A percentile compares a stretch with the other conserved stretches of the same genome.
Evolutionary conservation across 202 grass and related monocot genomes (phyloP).

Genomic region (Eragrostis tef): DNA sequence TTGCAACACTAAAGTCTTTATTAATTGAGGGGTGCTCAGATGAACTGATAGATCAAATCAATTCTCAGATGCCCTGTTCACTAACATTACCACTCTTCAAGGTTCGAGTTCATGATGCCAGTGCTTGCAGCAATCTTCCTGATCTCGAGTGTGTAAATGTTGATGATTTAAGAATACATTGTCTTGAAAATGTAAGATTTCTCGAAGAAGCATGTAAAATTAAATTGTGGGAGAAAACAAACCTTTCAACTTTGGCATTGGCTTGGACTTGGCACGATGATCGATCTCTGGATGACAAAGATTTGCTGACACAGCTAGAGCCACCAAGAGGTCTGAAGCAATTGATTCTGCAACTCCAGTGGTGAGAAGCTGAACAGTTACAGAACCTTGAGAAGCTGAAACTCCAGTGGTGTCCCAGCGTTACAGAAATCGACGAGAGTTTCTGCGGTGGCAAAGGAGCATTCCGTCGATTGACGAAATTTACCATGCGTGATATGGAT

Average conservation of each 20-base stretch:
- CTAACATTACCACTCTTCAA: background rate
- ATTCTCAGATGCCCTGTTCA: background rate
- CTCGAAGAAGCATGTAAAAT: background rate
- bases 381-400: background rate
- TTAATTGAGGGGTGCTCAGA: background rate
- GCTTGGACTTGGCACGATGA: background rate
- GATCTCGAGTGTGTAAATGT: background rate
- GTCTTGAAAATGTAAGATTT: background rate
- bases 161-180: background rate
- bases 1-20: background rate
- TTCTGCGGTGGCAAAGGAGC: background rate
- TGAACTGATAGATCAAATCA: background rate
- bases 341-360: background rate
- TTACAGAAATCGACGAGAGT: background rate
- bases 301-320: background rate
- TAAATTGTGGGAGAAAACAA: background rate
- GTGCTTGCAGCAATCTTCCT: background rate
- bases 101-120: background rate
- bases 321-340: background rate
- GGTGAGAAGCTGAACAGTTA: no score
- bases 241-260: background rate
- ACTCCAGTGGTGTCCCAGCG: background rate
- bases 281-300: background rate
- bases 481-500: background rate
- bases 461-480: background rate